These are phyloP conservation scores for Alternaria panax DNA, from an alignment of 2,329 filamentous ascomycete species.

Conservation along the genomic window DNA sequence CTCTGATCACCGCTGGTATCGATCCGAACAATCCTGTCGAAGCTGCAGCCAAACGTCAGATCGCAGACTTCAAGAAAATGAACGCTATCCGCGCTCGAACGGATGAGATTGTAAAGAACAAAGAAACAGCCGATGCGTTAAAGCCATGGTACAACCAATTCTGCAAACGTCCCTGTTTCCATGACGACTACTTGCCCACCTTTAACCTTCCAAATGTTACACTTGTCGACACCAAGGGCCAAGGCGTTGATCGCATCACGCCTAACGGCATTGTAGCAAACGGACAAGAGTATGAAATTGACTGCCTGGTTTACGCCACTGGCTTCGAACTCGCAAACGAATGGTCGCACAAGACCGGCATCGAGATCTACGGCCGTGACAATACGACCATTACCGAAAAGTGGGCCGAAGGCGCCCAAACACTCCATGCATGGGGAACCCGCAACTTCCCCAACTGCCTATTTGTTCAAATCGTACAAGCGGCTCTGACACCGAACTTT, in stretches of 20 bases:
- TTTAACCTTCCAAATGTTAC: conserved; percentile 68
- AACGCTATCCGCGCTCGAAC: conserved; percentile 58
- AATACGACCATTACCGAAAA: conserved; percentile 57
- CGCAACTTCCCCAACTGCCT: conserved; percentile 65
- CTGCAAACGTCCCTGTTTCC: conserved; percentile 71
- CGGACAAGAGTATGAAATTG: conserved; percentile 58
- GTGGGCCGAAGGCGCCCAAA: conserved; percentile 57
- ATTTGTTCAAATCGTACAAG: conserved; percentile 42
- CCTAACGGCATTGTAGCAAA: conserved; percentile 57
- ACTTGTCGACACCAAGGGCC: conserved; percentile 66
- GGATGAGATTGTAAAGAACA: conserved; percentile 62
- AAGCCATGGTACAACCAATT: conserved; percentile 67
- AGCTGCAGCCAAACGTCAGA: not conserved
- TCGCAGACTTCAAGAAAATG: conserved; percentile 48
- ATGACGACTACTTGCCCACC: conserved; percentile 64
- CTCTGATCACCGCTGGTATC: conserved; percentile 16
- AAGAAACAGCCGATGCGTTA: conserved; percentile 59
- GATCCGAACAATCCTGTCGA: conserved; percentile 6
- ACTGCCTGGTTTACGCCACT: conserved; percentile 58
- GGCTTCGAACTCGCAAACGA: conserved; percentile 52
- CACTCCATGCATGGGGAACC: conserved; percentile 61
- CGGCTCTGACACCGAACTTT: conserved; percentile 34
- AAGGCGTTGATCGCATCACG: conserved; percentile 55
- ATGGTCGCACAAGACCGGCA: conserved; percentile 39
- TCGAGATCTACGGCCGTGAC: conserved; percentile 55